Evolutionary conservation across 805 yeast genomes (phyloP), one percentile per base, ranked within the genome.

Genomic region (Starmerella lactis-condensi): DNA sequence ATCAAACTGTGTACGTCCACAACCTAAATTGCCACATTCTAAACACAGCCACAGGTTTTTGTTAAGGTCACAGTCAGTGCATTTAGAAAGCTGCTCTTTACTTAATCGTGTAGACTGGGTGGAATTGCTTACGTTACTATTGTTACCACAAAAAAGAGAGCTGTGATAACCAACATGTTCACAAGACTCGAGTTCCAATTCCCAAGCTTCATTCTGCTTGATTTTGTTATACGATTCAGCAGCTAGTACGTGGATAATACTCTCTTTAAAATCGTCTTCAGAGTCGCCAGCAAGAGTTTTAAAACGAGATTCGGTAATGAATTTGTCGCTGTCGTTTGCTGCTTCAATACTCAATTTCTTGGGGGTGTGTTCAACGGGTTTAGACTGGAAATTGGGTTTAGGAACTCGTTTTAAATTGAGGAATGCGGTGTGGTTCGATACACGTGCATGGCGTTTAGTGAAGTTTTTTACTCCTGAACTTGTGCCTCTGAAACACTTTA

Each of bases 1-100:
- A 22, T 96, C 98, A 48, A 77, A 79, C 53, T 89, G 98, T 20
- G 72, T 72, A 41, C 99, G 61, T 5, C 99, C 99, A 56, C 99
- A 89, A 4, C 94, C 94, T 8, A 82, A 45, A n/a, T 65, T 57
- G 2, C 98, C 98, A 62, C 98, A 89, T 29, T 67, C 66, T 28
- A 89, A 55, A 57, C 99, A 89, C 12, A 89, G 60, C 99, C 99
- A 89, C 28, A 89, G 54, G 49, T 89, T 89, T 41, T 73, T 76
- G 19, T 55, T 52, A 40, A 89, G 58, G 2, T 55, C 62, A 37
- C 65, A 60, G n/a, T 36, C 25, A 9, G 50, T 27, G 35, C 64
- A 60, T 11, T 49, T 49, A 3, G 46, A 40, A 9, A 48, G 37
- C 7, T 37, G 32, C 29, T 35, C 33, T 3, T 18, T 4, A 4